Base-by-base conservation (phyloP, 305 asterid genomes). In the Plantago coronopus region DNA sequence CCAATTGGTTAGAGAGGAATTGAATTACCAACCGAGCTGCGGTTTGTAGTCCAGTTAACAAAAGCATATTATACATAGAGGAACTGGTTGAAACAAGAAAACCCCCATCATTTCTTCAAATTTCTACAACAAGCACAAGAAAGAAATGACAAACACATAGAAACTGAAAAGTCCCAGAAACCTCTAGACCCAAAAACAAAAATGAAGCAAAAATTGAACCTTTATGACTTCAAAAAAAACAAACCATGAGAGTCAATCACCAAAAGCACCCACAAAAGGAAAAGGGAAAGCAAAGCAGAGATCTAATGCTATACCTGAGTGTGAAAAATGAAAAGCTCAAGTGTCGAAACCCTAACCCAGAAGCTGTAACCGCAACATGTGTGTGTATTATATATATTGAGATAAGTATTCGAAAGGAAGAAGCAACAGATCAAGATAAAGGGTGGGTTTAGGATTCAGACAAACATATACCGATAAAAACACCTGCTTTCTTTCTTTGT, bases 391-490 rank as follows among this genome's bases (percentile, higher is more conserved):
- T 17, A 47, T 11, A 17, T 17, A 22, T 22, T 1, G 0, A 51
- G n/a, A 51, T 51, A 34, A 51, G 7, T 51, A 12, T 1, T 13
- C 22, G 18, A 51, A 51, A 51, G 0, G 7, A 3, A 48, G 17
- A 1, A 47, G 53, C 25, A 50, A n/a, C 17, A 21, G 17, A 11
- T 21, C 0, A 50, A 50, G n/a, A 23, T 21, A 48, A 51, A 50
- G 15, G 17, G 19, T 21, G 17, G 56, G 56, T 4, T 31, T 31
- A 12, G 7, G 34, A 49, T 19, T 49, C 29, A 27, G 55, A 49
- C 55, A 49, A 50, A 50, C 56, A 50, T 16, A 3, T 21, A 22
- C 57, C 57, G 57, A 51, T 51, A 51, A 22, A 50, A 51, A 51
- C 57, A 51, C 12, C 27, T 17, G 4, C 4, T 48, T 25, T 5